A percentile compares a stretch with the other conserved stretches of the same genome.
Conservation (phyloP, 2,329 filamentous ascomycete species). For the Nemania sp. region DNA sequence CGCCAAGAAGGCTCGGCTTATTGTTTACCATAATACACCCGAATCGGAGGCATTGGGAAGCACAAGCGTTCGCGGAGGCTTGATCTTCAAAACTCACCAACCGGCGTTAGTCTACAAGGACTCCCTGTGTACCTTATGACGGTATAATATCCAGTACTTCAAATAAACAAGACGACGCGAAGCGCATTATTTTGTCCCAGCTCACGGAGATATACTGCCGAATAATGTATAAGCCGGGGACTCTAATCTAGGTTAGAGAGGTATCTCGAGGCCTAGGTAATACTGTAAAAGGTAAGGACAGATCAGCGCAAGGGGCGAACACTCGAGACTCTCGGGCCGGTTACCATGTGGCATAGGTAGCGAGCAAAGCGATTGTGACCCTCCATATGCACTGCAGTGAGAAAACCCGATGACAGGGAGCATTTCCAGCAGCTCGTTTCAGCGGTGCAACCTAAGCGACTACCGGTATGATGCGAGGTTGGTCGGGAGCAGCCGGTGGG, state of each 20-base stretch:
- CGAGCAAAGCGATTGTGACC: slow-evolving; percentile 19
- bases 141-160: no score
- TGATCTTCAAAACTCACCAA: neutral
- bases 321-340: neutral
- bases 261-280: neutral
- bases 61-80: neutral
- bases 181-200: no score
- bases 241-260: neutral
- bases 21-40: neutral
- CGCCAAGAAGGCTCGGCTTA: neutral
- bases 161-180: no score
- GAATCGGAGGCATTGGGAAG: neutral
- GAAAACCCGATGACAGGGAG: slow-evolving; percentile 1
- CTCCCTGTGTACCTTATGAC: neutral
- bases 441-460: slow-evolving; percentile 1
- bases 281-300: no score
- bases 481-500: neutral
- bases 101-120: neutral
- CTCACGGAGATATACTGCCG: no score
- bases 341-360: slow-evolving; percentile 15
- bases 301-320: neutral
- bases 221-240: no score
- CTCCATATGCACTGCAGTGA: neutral
- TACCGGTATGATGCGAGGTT: neutral
- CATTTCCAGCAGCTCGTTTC: slow-evolving; percentile 4